Conservation (phyloP, 805 yeast species). For the Hanseniaspora hatyaiensis region DNA sequence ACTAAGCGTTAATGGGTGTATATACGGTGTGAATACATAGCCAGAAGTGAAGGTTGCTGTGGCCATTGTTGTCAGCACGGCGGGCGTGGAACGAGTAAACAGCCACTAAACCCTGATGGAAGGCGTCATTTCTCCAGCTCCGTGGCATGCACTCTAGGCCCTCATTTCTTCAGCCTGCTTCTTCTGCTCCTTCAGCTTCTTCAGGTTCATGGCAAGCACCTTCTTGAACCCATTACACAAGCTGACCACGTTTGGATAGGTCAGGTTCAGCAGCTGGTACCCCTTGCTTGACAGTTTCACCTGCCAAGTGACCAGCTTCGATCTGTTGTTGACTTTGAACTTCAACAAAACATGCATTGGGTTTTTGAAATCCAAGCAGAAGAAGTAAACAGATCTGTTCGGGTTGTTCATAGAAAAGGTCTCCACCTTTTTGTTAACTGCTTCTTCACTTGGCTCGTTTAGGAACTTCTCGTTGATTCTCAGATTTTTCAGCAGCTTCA, state of each 20-base stretch:
- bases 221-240: constrained; percentile 93
- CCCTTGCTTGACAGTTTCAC: constrained; percentile 86
- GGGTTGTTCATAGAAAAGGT: constrained; percentile 87
- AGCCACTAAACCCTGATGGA: too few relatives aligned
- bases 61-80: too few relatives aligned
- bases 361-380: constrained; percentile 75
- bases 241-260: constrained; percentile 78
- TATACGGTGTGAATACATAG: too few relatives aligned
- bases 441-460: constrained; percentile 44
- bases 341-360: constrained; percentile 90
- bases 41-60: too few relatives aligned
- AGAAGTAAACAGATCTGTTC: constrained; percentile 77
- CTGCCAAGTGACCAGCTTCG: constrained; percentile 71
- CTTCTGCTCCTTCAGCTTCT: constrained; percentile 8
- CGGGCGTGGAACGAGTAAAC: too few relatives aligned
- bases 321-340: constrained; percentile 66
- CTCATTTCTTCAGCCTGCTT: constrained; percentile 6
- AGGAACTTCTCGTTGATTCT: constrained; percentile 79
- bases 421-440: constrained; percentile 76
- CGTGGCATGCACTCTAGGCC: background rate
- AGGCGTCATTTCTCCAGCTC: too few relatives aligned
- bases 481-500: constrained; percentile 74
- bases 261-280: constrained; percentile 61
- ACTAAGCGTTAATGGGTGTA: too few relatives aligned
- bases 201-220: constrained; percentile 22